A percentile compares a stretch with the other conserved stretches of the same genome.
Evolutionary conservation across 768 basidiomycete species (phyloP).

Genomic region (Asterophora parasitica): DNA sequence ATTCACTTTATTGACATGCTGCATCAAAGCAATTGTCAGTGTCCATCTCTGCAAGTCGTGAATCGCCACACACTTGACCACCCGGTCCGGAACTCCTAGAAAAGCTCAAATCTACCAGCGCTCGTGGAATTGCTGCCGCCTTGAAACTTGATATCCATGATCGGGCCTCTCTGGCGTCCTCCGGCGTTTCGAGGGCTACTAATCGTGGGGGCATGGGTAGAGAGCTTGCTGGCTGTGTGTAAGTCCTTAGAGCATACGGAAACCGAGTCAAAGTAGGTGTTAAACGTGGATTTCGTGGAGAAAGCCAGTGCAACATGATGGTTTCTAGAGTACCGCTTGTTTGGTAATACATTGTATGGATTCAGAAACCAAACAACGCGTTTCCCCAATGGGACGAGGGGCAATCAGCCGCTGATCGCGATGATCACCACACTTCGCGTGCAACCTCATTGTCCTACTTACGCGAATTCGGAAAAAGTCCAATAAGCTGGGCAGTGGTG

Average conservation of each 20-base stretch:
- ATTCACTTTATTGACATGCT: conserved; percentile 91
- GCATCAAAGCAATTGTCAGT: background rate
- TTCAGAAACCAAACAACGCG: background rate
- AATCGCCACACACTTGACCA: conserved; percentile 56
- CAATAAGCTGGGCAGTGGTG: no score
- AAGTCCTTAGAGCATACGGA: background rate
- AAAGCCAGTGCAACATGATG: conserved; percentile 5
- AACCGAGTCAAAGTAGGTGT: background rate
- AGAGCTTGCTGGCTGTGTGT: conserved; percentile 9
- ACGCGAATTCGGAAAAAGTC: no score
- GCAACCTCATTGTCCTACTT: no score
- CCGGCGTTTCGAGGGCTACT: conserved; percentile 27
- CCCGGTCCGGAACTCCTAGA: conserved; percentile 82
- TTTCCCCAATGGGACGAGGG: no score
- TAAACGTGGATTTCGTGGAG: conserved; percentile 1
- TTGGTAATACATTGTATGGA: background rate
- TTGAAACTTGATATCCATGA: conserved; percentile 53
- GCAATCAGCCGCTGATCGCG: no score
- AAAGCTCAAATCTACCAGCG: conserved; percentile 58
- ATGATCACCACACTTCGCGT: no score
- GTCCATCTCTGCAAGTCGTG: background rate
- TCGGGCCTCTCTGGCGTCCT: conserved; percentile 44
- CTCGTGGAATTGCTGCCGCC: conserved; percentile 39
- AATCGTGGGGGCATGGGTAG: conserved; percentile 43
- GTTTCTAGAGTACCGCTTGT: no score